phyloP scores from a whole-genome alignment of 495 filamentous ascomycete species.

The Trichocladium uniseriatum region DNA sequence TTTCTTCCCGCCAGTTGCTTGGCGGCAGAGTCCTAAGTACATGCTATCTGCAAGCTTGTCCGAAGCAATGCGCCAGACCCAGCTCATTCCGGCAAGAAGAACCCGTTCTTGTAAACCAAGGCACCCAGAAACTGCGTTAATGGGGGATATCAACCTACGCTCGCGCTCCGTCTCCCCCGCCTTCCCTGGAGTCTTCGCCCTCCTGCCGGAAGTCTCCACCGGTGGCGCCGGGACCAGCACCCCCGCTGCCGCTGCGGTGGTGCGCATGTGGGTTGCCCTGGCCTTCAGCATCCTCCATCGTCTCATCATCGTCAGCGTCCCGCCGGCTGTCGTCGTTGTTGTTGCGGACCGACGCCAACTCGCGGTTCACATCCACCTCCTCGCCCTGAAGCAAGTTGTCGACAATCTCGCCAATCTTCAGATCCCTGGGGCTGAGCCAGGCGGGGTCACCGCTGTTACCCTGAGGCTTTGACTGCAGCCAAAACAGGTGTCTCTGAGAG shows the following conservation, averaged over 20 bases:
- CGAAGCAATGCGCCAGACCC: constrained; percentile 11
- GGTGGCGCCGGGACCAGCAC: constrained; percentile 75
- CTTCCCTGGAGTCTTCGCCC: constrained; percentile 76
- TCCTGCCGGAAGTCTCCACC: constrained; percentile 87
- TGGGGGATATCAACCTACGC: constrained; percentile 74
- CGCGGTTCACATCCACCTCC: constrained; percentile 73
- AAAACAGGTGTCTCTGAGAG: constrained; percentile 86
- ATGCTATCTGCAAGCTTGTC: constrained; percentile 20
- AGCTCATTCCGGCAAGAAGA: constrained; percentile 1
- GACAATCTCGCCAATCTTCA: constrained; percentile 75
- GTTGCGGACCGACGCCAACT: constrained; percentile 56
- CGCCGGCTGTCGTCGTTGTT: constrained; percentile 52
- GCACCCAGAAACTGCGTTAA: constrained; percentile 22
- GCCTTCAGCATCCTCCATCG: constrained; percentile 77
- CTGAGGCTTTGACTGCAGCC: constrained; percentile 85
- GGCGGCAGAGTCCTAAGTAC: constrained; percentile 20
- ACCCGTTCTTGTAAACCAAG: constrained; percentile 1
- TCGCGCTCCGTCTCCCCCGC: constrained; percentile 92
- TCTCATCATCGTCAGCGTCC: constrained; percentile 60
- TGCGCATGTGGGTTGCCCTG: constrained; percentile 48
- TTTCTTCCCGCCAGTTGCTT: constrained; percentile 17
- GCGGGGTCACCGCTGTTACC: constrained; percentile 58
- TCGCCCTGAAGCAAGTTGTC: constrained; percentile 77
- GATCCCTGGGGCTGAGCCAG: constrained; percentile 73
- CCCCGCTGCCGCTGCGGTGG: constrained; percentile 58